These are phyloP conservation scores for Lactifluus rugatus DNA, from an alignment of 768 basidiomycete genomes.

Conservation along the genomic window DNA sequence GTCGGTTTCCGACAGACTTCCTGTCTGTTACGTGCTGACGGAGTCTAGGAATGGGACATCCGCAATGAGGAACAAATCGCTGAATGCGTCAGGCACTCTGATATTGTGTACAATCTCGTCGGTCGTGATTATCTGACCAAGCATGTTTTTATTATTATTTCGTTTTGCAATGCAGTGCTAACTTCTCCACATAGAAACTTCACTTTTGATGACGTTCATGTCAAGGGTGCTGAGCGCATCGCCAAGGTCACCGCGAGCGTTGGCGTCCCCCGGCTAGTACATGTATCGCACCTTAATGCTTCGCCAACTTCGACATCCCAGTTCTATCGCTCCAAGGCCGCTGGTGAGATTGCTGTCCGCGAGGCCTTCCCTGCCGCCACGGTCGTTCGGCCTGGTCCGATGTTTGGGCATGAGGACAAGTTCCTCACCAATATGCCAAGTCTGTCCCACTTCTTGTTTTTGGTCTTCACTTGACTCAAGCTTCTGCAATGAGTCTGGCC, in stretches of 20 bases:
- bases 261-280: constrained; percentile 80
- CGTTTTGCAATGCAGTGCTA: too few species aligned
- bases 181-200: constrained; percentile 61
- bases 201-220: constrained; percentile 70
- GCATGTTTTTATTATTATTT: constrained; percentile 33
- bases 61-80: constrained; percentile 84
- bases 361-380: constrained; percentile 78
- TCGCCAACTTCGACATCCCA: constrained; percentile 63
- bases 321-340: constrained; percentile 84
- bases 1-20: background rate
- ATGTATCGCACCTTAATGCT: constrained; percentile 94
- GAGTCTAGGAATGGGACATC: constrained; percentile 84
- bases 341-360: constrained; percentile 82
- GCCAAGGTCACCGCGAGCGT: constrained; percentile 68
- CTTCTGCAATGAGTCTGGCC: constrained; percentile 56
- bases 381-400: constrained; percentile 72
- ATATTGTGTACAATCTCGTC: constrained; percentile 93
- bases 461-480: constrained; percentile 15
- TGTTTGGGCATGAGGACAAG: constrained; percentile 96
- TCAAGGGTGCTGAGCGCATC: constrained; percentile 73
- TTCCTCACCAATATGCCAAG: constrained; percentile 86
- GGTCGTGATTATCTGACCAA: constrained; percentile 94
- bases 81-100: constrained; percentile 89
- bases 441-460: constrained; percentile 34
- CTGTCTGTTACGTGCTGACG: background rate